Percentiles rank a stretch among this genome's conserved stretches.
These are phyloP conservation scores for Naganishia onofrii DNA, from an alignment of 768 basidiomycete genomes.

Conservation along the genomic window DNA sequence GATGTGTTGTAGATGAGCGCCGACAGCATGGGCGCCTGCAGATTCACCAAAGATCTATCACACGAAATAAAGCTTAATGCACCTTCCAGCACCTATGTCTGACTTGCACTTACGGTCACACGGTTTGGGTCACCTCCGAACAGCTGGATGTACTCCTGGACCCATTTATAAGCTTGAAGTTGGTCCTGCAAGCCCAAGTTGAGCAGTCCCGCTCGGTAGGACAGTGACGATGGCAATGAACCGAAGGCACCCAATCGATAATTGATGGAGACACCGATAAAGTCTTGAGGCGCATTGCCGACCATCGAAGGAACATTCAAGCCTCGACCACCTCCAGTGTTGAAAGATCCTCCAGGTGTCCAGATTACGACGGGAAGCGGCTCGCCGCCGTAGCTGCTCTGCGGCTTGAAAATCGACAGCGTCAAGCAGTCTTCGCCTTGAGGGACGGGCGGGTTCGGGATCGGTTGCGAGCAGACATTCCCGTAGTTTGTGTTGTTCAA, in stretches of 20 bases:
- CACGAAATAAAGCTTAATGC: background rate
- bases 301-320: conserved; percentile 39
- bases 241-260: conserved; percentile 30
- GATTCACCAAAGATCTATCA: conserved; percentile 24
- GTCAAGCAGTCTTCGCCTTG: conserved; percentile 40
- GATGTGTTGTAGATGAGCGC: conserved; percentile 27
- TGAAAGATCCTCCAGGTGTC: conserved; percentile 45
- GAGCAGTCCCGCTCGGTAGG: conserved; percentile 1
- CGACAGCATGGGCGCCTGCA: conserved; percentile 24
- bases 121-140: conserved; percentile 27
- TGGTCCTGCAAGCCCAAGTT: conserved; percentile 26
- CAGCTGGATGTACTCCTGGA: conserved; percentile 10
- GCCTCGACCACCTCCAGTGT: conserved; percentile 38
- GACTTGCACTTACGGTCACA: conserved; percentile 21
- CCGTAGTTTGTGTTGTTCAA: conserved; percentile 17
- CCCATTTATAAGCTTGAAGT: conserved; percentile 23
- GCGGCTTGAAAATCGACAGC: conserved; percentile 48
- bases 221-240: conserved; percentile 20
- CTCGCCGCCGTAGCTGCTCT: background rate
- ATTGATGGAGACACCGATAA: conserved; percentile 28
- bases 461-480: conserved; percentile 16
- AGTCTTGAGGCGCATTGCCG: conserved; percentile 32
- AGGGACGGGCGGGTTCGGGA: background rate
- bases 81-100: background rate
- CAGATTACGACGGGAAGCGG: conserved; percentile 40